Conservation (phyloP, 306 rosid species). For the Argentina anserina region DNA sequence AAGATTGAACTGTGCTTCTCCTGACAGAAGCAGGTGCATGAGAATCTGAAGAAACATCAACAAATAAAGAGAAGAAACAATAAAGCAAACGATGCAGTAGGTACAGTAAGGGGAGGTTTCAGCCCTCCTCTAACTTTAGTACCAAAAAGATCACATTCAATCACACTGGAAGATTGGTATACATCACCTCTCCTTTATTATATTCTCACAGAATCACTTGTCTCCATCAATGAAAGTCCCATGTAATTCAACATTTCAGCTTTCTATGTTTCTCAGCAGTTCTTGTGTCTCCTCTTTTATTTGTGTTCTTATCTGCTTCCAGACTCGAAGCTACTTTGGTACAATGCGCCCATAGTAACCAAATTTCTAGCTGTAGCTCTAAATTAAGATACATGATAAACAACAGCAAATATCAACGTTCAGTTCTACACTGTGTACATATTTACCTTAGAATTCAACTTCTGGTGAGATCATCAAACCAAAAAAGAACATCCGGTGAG, state of each 20-base stretch:
- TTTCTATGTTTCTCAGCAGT: slow-evolving; percentile 25
- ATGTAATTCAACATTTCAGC: slow-evolving; percentile 48
- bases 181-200: slow-evolving; percentile 40
- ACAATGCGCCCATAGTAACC: not conserved
- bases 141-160: slow-evolving; percentile 28
- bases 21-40: slow-evolving; percentile 30
- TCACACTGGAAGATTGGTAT: slow-evolving; percentile 33
- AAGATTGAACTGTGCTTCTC: slow-evolving; percentile 18
- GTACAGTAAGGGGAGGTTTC: not conserved
- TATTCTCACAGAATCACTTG: slow-evolving; percentile 51
- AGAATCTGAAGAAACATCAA: slow-evolving; percentile 31
- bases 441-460: not conserved
- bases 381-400: not conserved
- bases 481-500: not conserved
- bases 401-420: not conserved
- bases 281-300: not conserved
- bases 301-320: not conserved
- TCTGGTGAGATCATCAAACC: not conserved
- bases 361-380: not conserved
- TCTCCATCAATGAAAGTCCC: slow-evolving; percentile 57
- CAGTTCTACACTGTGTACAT: not conserved
- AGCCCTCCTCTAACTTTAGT: slow-evolving; percentile 18
- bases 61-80: slow-evolving; percentile 4
- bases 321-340: not conserved
- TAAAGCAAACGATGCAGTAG: slow-evolving; percentile 12